phyloP scores from a whole-genome alignment of 768 basidiomycete genomes.

The Tephrocybe sp. region DNA sequence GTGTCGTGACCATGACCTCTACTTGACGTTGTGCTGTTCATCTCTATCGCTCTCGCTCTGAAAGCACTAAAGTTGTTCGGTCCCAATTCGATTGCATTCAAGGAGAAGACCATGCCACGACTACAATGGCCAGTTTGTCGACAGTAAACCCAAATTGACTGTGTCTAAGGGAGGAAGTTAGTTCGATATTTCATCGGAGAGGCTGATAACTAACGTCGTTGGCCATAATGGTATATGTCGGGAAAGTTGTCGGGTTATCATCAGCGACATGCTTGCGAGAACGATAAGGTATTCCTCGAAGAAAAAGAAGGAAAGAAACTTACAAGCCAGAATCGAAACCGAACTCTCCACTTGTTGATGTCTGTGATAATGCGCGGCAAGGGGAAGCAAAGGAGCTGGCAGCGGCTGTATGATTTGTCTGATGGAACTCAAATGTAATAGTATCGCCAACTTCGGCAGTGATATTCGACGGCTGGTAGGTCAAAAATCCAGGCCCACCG shows the following conservation, averaged over 20 bases:
- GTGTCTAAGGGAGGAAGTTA: constrained; percentile 24
- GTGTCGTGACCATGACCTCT: too few species aligned
- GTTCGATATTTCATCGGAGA: background rate
- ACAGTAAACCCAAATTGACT: constrained; percentile 61
- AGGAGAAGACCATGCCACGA: constrained; percentile 64
- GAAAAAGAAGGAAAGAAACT: constrained; percentile 14
- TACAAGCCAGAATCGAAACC: constrained; percentile 46
- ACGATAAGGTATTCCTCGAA: background rate
- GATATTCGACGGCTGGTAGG: constrained; percentile 36
- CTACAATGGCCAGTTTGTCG: constrained; percentile 50
- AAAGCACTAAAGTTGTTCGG: constrained; percentile 53
- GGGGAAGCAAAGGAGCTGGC: constrained; percentile 38
- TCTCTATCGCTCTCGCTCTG: constrained; percentile 5
- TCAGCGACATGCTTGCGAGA: constrained; percentile 38
- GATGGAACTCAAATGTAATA: constrained; percentile 40
- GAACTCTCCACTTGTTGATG: constrained; percentile 17
- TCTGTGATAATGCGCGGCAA: constrained; percentile 25
- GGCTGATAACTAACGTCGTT: constrained; percentile 34
- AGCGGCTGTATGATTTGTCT: constrained; percentile 47
- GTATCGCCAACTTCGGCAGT: constrained; percentile 40
- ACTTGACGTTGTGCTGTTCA: too few species aligned
- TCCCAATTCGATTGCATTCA: constrained; percentile 50
- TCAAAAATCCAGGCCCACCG: constrained; percentile 31
- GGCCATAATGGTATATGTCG: constrained; percentile 44
- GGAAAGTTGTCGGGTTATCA: constrained; percentile 35